A percentile compares a stretch with the other conserved stretches of the same genome.
phyloP scores from a whole-genome alignment of 2,329 filamentous ascomycete genomes.

The Fusarium aywerte region DNA sequence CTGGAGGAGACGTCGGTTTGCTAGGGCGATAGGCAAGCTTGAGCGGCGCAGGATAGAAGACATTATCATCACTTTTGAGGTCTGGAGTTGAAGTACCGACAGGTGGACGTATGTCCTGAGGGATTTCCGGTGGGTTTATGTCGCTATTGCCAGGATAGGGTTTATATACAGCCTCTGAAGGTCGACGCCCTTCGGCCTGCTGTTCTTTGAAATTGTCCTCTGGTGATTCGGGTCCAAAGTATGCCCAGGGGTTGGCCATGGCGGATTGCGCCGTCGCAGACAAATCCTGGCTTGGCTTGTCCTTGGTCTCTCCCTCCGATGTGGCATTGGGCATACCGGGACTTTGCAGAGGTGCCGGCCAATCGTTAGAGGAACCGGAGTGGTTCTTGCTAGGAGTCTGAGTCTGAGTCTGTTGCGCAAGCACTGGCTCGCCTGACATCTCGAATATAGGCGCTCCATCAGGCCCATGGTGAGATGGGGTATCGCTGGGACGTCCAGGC shows the following conservation, averaged over 20 bases:
- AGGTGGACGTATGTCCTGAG: slow-evolving; percentile 31
- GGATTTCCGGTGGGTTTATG: slow-evolving; percentile 18
- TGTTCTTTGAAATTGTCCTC: slow-evolving; percentile 2
- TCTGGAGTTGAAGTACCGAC: slow-evolving; percentile 23
- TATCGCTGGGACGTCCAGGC: slow-evolving; percentile 24
- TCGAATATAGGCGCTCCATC: slow-evolving; percentile 47
- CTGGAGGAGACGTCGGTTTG: slow-evolving; percentile 34
- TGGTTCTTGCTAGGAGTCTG: slow-evolving; percentile 3
- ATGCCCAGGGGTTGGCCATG: slow-evolving; percentile 51
- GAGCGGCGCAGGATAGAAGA: slow-evolving; percentile 46
- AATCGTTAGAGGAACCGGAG: slow-evolving; percentile 43
- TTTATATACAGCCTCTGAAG: slow-evolving; percentile 26
- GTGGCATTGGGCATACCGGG: slow-evolving; percentile 4
- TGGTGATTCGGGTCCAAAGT: slow-evolving; percentile 44
- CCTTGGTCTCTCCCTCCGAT: slow-evolving; percentile 7
- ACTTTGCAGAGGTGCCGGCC: slow-evolving; percentile 48
- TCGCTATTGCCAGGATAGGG: slow-evolving; percentile 32
- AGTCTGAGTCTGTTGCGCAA: not conserved
- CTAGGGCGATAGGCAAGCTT: slow-evolving; percentile 42
- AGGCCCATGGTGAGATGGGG: slow-evolving; percentile 29
- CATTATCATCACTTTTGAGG: slow-evolving; percentile 7
- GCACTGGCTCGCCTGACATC: slow-evolving; percentile 47
- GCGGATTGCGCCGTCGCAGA: not conserved
- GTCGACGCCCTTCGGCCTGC: slow-evolving; percentile 10
- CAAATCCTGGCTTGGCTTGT: slow-evolving; percentile 13